Base-by-base conservation (phyloP, 768 basidiomycete genomes). In the Mycena albidolilacea region DNA sequence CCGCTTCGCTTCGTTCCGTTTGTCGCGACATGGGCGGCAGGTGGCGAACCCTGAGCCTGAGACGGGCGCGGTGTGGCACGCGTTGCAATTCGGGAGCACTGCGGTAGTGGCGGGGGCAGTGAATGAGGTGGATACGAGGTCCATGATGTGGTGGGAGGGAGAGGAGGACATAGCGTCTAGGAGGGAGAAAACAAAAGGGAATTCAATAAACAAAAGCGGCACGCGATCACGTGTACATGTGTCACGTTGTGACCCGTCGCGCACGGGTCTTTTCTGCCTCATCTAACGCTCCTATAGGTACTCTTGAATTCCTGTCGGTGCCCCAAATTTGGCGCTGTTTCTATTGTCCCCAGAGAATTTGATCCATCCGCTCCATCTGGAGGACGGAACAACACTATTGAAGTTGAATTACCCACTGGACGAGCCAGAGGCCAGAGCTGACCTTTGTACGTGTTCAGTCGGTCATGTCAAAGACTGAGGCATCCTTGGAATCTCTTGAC, bases 21-120 rank as follows among this genome's bases (percentile, higher is more conserved):
- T 76, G 15, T 66, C 54, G 65, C 71, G 75, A 57, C 75, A 76
- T 5, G 52, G 44, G 21, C 1, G 23, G 30, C 75, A 76, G 8
- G 64, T 64, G 5, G 12, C 54, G 50, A 64, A 73, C 5, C 54
- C 39, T 19, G 10, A 15, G 39, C n/a, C 44, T 8, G 74, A 55
- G 37, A 65, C 59, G 5, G 70, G 70, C n/a, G 64, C 63, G 12
- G 23, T n/a, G 59, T 21, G 67, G 39, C 70, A 71, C 5, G 8
- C 7, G 30, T 58, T 69, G 63, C 74, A 75, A 1, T 7, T 55
- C 7, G 68, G 57, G 14, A 58, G 52, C 7, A 14, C 46, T 2
- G 57, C 37, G 14, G 64, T 44, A 43, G 72, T 54, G 7, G 39
- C 57, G 11, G 39, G 19, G 37, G 52, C 55, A 3, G 14, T 30